These are phyloP conservation scores for Hymenoscyphus scutula DNA, from an alignment of 2,329 filamentous ascomycete genomes.

Conservation along the genomic window DNA sequence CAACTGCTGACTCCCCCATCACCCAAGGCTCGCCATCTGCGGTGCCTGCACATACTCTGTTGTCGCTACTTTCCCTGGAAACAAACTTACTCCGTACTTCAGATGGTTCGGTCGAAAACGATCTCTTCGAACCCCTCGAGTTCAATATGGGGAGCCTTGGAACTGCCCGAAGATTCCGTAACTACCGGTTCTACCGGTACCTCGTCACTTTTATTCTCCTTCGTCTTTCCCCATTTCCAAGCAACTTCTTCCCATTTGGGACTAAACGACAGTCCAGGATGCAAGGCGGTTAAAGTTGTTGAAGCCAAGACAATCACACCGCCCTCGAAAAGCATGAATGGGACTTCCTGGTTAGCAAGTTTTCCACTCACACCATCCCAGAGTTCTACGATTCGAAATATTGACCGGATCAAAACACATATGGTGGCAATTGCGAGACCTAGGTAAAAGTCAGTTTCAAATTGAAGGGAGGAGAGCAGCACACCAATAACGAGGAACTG, in stretches of 20 bases:
- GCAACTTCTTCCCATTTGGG: conserved; percentile 14
- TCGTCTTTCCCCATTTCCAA: neutral
- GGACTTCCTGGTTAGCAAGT: conserved; percentile 42
- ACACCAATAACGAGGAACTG: neutral
- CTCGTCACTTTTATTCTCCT: neutral
- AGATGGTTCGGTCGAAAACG: neutral
- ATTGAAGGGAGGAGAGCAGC: neutral
- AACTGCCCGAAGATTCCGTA: neutral
- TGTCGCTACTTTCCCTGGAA: neutral
- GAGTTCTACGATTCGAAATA: conserved; percentile 56
- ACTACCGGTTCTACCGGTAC: neutral
- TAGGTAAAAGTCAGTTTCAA: conserved; percentile 31
- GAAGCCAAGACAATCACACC: conserved; percentile 36
- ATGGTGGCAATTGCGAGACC: conserved; percentile 41
- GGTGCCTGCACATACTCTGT: neutral
- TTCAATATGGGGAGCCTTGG: neutral
- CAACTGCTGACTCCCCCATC: too few species aligned
- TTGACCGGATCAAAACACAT: conserved; percentile 46
- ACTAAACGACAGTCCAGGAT: conserved; percentile 31
- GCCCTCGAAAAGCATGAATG: conserved; percentile 47
- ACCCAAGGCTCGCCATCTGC: neutral
- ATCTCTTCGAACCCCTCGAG: neutral
- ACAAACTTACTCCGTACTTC: neutral
- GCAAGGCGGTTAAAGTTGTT: conserved; percentile 32
- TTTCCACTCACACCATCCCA: conserved; percentile 50